A percentile compares a stretch with the other conserved stretches of the same genome.
Evolutionary conservation across 345 rosid species (phyloP).

Genomic region (Eucalyptus albens): DNA sequence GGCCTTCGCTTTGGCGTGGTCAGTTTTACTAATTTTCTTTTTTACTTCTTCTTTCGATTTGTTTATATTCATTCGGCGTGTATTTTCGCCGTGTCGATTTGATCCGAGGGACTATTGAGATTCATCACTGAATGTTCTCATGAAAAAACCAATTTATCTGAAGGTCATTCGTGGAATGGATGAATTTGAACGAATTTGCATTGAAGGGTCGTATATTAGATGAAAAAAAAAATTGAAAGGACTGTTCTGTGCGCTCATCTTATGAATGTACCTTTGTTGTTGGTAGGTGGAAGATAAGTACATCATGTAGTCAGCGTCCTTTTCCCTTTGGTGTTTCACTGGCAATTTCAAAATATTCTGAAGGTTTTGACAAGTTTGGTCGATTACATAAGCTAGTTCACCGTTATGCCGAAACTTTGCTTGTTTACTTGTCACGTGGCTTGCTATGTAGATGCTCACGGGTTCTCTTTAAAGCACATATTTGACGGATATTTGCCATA

Average conservation of each 20-base stretch:
- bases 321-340: background rate
- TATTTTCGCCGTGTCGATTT: background rate
- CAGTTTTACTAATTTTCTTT: background rate
- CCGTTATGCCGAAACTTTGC: background rate
- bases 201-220: background rate
- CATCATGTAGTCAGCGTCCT: background rate
- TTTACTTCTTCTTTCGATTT: background rate
- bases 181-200: background rate
- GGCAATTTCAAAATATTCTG: background rate
- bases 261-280: background rate
- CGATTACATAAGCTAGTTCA: background rate
- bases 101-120: background rate
- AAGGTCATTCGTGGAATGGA: background rate
- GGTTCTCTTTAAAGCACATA: background rate
- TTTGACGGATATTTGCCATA: background rate
- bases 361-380: background rate
- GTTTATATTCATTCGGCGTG: background rate
- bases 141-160: background rate
- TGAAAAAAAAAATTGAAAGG: background rate
- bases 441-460: background rate
- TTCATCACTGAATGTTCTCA: background rate
- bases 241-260: background rate
- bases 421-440: background rate
- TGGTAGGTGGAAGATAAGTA: background rate
- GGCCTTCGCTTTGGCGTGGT: conserved; percentile 93